Conservation (phyloP, 306 rosid genomes). For the Carpinus fangiana region DNA sequence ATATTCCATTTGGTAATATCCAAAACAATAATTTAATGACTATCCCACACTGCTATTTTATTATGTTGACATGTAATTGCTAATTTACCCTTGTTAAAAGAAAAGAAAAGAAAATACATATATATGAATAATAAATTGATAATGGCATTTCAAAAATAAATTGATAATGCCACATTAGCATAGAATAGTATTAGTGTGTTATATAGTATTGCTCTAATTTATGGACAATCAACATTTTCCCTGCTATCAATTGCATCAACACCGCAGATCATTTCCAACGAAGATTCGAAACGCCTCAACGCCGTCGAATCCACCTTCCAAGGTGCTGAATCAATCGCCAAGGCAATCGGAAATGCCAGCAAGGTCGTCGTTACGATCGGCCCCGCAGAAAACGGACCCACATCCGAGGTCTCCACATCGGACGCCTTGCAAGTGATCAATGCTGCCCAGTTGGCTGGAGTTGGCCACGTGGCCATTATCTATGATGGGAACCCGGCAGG, state of each 20-base stretch:
- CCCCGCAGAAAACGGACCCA: conserved; percentile 72
- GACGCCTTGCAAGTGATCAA: conserved; percentile 81
- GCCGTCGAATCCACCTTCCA: conserved; percentile 77
- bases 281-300: conserved; percentile 82
- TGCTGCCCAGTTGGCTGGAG: conserved; percentile 90
- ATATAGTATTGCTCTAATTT: too few relatives aligned
- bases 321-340: conserved; percentile 74
- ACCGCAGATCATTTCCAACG: conserved; percentile 75
- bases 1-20: too few relatives aligned
- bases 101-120: too few relatives aligned
- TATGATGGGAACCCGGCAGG: conserved; percentile 44
- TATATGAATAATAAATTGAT: too few relatives aligned
- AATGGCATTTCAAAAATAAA: too few relatives aligned
- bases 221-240: neutral
- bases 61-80: too few relatives aligned
- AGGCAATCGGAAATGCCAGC: conserved; percentile 95
- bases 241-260: neutral
- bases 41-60: too few relatives aligned
- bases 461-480: conserved; percentile 79
- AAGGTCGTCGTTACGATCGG: conserved; percentile 93
- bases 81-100: too few relatives aligned
- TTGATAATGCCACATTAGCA: too few relatives aligned
- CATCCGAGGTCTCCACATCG: conserved; percentile 52
- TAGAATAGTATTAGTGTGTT: too few relatives aligned
- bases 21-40: too few relatives aligned